A percentile compares a stretch with the other conserved stretches of the same genome.
Conservation (phyloP, 2,329 filamentous ascomycete genomes). For the Xylariaceae sp. region DNA sequence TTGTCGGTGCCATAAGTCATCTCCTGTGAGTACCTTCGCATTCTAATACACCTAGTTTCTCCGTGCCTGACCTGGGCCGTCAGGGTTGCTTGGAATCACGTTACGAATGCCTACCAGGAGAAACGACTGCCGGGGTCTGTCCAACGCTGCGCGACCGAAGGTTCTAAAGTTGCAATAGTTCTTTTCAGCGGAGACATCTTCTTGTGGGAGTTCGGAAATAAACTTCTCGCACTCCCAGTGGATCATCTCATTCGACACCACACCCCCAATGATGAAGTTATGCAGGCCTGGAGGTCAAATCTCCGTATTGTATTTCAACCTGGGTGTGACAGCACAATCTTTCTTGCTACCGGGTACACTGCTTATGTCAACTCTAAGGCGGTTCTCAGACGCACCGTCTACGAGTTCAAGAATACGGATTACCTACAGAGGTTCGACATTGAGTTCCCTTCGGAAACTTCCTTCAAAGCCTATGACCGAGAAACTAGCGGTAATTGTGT, state of each 20-base stretch:
- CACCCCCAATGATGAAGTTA: not conserved
- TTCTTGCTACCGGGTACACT: conserved; percentile 22
- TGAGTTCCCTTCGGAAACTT: not conserved
- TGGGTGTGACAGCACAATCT: conserved; percentile 18
- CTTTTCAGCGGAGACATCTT: conserved; percentile 23
- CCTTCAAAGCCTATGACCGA: not conserved
- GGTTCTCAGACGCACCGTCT: conserved; percentile 10
- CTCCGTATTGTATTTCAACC: conserved; percentile 23
- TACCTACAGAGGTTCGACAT: conserved; percentile 11
- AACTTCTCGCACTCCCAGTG: conserved; percentile 11
- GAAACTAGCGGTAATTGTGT: not conserved
- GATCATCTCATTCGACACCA: conserved; percentile 4
- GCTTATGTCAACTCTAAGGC: not conserved
- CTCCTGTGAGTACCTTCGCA: conserved; percentile 22
- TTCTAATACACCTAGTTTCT: not conserved
- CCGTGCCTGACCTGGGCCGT: conserved; percentile 11
- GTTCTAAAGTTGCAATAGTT: conserved; percentile 21
- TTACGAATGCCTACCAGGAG: conserved; percentile 16
- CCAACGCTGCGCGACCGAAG: conserved; percentile 15
- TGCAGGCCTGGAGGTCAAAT: conserved; percentile 5
- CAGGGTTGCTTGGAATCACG: conserved; percentile 33
- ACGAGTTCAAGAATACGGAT: conserved; percentile 12
- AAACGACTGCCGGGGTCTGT: conserved; percentile 22
- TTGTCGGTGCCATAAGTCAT: conserved; percentile 21
- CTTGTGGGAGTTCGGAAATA: conserved; percentile 27